Percentiles rank a stretch among this genome's conserved stretches.
These are phyloP conservation scores for Pleurotus cornucopiae DNA, from an alignment of 768 basidiomycete genomes.

Conservation along the genomic window DNA sequence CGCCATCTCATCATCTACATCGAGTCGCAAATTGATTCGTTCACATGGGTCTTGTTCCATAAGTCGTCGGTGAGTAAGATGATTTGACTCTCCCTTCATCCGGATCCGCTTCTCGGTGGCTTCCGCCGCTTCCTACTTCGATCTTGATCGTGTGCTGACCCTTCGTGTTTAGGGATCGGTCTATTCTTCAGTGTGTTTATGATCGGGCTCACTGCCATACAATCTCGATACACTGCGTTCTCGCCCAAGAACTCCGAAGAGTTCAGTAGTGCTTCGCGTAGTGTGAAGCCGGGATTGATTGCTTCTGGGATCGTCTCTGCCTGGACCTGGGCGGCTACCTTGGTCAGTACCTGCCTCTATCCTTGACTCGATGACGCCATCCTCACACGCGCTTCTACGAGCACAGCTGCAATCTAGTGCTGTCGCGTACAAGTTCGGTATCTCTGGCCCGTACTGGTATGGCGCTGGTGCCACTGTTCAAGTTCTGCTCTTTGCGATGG, in stretches of 20 bases:
- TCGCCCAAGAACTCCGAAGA: conserved; percentile 80
- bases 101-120: background rate
- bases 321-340: conserved; percentile 87
- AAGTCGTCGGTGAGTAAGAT: conserved; percentile 12
- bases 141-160: background rate
- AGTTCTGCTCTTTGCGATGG: conserved; percentile 86
- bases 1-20: background rate
- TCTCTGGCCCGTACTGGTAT: conserved; percentile 89
- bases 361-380: background rate
- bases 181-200: conserved; percentile 84
- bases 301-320: conserved; percentile 91
- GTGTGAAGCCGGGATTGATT: conserved; percentile 88
- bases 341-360: conserved; percentile 33
- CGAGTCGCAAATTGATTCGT: too few relatives aligned
- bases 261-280: conserved; percentile 77
- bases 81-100: background rate
- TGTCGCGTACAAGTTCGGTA: conserved; percentile 80
- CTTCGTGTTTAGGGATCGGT: conserved; percentile 62
- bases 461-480: conserved; percentile 87
- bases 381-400: too few relatives aligned
- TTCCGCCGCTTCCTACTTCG: background rate
- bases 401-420: conserved; percentile 73
- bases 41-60: background rate
- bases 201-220: conserved; percentile 72
- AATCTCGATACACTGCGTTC: conserved; percentile 79